Conservation (phyloP, 192 early-diverging fungal genomes). For the Mortierella claussenii region DNA sequence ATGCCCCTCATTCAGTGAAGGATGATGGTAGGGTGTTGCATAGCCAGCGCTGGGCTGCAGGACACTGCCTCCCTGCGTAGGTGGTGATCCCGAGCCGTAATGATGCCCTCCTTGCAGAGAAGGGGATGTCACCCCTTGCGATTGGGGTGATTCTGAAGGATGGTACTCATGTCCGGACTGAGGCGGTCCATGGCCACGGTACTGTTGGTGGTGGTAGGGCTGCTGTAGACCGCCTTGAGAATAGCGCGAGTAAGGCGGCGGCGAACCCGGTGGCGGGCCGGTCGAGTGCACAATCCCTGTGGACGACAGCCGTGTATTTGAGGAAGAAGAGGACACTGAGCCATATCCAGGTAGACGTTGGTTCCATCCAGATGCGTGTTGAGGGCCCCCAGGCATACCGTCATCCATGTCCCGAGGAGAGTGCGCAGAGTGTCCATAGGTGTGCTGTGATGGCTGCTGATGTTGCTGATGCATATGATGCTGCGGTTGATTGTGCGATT, state of each 20-base stretch:
- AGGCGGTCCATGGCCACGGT: slow-evolving; percentile 14
- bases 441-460: slow-evolving; percentile 20
- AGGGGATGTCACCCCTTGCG: slow-evolving; percentile 17
- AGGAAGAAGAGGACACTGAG: slow-evolving; percentile 33
- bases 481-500: slow-evolving; percentile 15
- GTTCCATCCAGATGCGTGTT: slow-evolving; percentile 47
- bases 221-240: slow-evolving; percentile 13
- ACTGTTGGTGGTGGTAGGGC: slow-evolving; percentile 34
- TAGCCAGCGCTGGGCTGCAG: slow-evolving; percentile 20
- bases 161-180: slow-evolving; percentile 42
- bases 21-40: slow-evolving; percentile 23
- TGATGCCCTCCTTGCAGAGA: slow-evolving; percentile 36
- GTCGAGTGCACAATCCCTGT: slow-evolving; percentile 44
- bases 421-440: slow-evolving; percentile 10
- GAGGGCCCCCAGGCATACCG: slow-evolving; percentile 23
- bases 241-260: slow-evolving; percentile 38
- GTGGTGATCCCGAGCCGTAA: slow-evolving; percentile 21
- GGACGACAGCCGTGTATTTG: slow-evolving; percentile 35
- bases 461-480: slow-evolving; percentile 41
- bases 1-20: slow-evolving; percentile 18
- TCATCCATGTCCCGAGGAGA: slow-evolving; percentile 39
- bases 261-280: slow-evolving; percentile 20
- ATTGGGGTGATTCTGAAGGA: slow-evolving; percentile 22
- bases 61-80: slow-evolving; percentile 11
- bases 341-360: slow-evolving; percentile 41